These are phyloP conservation scores for Quercus lobata DNA, from an alignment of 331 rosid genomes.

Conservation along the genomic window DNA sequence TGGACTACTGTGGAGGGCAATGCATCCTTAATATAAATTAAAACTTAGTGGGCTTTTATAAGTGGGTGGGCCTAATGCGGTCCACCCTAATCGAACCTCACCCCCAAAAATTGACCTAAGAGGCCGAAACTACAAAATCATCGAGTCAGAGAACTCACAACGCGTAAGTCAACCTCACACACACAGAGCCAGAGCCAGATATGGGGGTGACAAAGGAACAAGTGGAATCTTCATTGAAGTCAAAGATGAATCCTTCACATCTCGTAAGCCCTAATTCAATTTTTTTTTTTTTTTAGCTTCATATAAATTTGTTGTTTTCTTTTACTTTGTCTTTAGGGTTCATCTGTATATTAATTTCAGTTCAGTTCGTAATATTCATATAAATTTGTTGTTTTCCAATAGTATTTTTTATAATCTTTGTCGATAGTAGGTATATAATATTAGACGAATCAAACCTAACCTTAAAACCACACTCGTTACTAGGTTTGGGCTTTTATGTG, in stretches of 20 bases:
- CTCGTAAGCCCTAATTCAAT: conserved; percentile 38
- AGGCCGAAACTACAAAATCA: too few species aligned
- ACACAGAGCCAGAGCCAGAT: background rate
- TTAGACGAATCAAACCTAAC: background rate
- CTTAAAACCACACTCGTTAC: background rate
- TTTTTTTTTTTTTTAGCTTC: background rate
- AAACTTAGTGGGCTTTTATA: too few species aligned
- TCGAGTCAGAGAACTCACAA: too few species aligned
- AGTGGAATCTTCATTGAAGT: conserved; percentile 67
- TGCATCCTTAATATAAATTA: too few species aligned
- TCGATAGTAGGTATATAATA: background rate
- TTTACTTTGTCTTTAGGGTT: background rate
- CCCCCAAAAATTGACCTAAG: too few species aligned
- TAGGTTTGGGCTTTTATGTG: background rate
- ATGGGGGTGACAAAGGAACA: conserved; percentile 89
- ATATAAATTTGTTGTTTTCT: too few species aligned
- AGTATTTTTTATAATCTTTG: too few species aligned
- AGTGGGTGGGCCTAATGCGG: too few species aligned
- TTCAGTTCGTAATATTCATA: background rate
- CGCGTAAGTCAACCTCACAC: too few species aligned
- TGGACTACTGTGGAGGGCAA: too few species aligned
- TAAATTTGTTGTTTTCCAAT: too few species aligned
- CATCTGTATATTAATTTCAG: background rate
- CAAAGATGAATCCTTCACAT: conserved; percentile 72
- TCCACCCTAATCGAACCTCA: too few species aligned